These are phyloP conservation scores for Penicillium odoratum DNA, from an alignment of 495 filamentous ascomycete species.

Conservation along the genomic window DNA sequence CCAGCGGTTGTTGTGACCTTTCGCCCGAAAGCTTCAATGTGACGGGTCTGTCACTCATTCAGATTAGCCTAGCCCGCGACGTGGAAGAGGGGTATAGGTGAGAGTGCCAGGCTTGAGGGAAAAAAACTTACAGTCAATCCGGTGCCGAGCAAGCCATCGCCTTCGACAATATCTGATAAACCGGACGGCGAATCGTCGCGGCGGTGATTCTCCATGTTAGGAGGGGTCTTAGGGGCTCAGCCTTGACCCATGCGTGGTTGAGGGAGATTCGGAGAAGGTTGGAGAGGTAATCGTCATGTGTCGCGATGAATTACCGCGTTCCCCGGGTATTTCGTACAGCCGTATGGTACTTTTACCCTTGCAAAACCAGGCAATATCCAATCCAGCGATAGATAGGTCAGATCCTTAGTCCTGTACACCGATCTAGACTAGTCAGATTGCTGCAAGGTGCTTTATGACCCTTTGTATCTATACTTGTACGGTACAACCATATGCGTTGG, in stretches of 20 bases:
- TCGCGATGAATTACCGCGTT: slow-evolving; percentile 44
- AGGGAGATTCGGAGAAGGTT: slow-evolving; percentile 22
- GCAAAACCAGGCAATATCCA: background rate
- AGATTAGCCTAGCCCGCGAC: slow-evolving; percentile 8
- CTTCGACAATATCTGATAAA: slow-evolving; percentile 48
- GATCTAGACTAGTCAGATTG: slow-evolving; percentile 8
- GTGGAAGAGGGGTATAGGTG: slow-evolving; percentile 4
- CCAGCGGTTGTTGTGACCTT: slow-evolving; percentile 94
- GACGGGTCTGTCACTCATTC: slow-evolving; percentile 62
- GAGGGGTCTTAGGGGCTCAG: slow-evolving; percentile 26
- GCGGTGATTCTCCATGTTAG: slow-evolving; percentile 48
- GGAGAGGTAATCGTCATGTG: slow-evolving; percentile 29
- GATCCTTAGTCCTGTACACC: background rate
- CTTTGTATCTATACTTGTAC: background rate
- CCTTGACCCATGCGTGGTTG: slow-evolving; percentile 34
- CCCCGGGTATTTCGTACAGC: slow-evolving; percentile 20
- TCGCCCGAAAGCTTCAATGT: slow-evolving; percentile 87
- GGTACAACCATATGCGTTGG: background rate
- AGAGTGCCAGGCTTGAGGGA: slow-evolving; percentile 9
- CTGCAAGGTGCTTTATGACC: slow-evolving; percentile 16
- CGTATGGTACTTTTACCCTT: slow-evolving; percentile 19
- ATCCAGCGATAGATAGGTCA: slow-evolving; percentile 12
- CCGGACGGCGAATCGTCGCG: slow-evolving; percentile 49
- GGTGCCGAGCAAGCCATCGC: slow-evolving; percentile 52
- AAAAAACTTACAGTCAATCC: slow-evolving; percentile 49